Evolutionary conservation across 139 green algal genomes (phyloP).

Genomic region (Chlamydomonas sp.): DNA sequence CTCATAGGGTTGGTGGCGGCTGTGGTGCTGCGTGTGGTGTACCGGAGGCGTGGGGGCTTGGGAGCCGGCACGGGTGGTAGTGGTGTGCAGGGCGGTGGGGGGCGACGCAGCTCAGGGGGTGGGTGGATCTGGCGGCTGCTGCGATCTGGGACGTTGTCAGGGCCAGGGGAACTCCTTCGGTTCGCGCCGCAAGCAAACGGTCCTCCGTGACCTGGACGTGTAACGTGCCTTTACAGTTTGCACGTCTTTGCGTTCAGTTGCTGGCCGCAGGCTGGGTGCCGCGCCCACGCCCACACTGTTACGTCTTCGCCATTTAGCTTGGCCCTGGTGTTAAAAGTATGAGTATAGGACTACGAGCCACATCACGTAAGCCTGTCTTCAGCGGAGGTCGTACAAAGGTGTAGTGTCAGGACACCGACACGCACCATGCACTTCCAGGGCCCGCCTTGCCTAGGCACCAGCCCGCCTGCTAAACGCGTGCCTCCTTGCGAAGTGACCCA

Average conservation of each 20-base stretch:
- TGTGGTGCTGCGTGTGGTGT: background rate
- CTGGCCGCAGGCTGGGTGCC: no score
- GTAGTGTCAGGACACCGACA: no score
- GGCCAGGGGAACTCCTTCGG: background rate
- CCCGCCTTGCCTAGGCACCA: no score
- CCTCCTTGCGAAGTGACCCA: no score
- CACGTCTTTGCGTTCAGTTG: background rate
- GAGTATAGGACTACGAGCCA: no score
- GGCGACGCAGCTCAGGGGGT: background rate
- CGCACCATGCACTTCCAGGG: no score
- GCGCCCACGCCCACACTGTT: no score
- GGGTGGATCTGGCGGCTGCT: background rate
- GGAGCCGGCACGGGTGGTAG: background rate
- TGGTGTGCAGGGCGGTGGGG: background rate
- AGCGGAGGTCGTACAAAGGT: no score
- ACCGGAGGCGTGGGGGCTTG: background rate
- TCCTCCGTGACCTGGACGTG: conserved; percentile 11
- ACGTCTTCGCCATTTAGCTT: no score
- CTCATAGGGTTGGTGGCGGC: background rate
- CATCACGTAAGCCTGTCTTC: no score
- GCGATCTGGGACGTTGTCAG: background rate
- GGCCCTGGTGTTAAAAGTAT: no score
- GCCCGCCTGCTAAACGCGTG: no score
- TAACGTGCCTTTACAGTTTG: background rate
- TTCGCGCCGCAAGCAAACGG: conserved; percentile 6